These are phyloP conservation scores for Penicillium maclennaniae DNA, from an alignment of 495 filamentous ascomycete species.

Conservation along the genomic window DNA sequence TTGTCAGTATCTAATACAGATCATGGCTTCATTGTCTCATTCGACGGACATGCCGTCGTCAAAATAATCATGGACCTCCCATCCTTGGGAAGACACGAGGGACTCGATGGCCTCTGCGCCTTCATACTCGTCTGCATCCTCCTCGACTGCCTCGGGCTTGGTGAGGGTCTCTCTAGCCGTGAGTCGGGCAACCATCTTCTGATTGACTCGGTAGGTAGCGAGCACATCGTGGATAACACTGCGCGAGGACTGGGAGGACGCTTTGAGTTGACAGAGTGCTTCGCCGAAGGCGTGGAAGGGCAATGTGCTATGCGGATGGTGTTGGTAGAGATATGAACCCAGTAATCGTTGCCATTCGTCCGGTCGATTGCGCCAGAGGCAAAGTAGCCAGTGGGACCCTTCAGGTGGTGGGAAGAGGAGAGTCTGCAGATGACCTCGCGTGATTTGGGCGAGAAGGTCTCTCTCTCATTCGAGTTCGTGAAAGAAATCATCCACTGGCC, in stretches of 20 bases:
- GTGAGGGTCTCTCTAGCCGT: conserved; percentile 13
- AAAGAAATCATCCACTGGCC: conserved; percentile 18
- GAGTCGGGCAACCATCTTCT: conserved; percentile 29
- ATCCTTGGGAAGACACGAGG: background rate
- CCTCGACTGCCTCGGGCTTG: conserved; percentile 15
- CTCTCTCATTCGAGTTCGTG: background rate
- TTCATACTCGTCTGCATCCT: conserved; percentile 29
- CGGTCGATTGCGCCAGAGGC: conserved; percentile 42
- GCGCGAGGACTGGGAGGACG: conserved; percentile 27
- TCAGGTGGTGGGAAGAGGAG: conserved; percentile 22
- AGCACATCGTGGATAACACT: conserved; percentile 26
- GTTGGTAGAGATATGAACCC: conserved; percentile 58
- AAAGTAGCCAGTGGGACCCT: conserved; percentile 37
- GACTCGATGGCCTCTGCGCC: conserved; percentile 34
- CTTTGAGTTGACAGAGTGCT: conserved; percentile 62
- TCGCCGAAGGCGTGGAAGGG: conserved; percentile 63
- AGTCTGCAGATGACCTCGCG: conserved; percentile 22
- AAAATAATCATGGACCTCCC: background rate
- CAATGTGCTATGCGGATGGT: conserved; percentile 40
- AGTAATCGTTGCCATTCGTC: conserved; percentile 46
- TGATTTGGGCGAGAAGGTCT: conserved; percentile 22
- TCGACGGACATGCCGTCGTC: conserved; percentile 24
- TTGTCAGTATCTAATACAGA: background rate
- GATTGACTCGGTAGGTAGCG: conserved; percentile 32
- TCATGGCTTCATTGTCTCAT: conserved; percentile 1